phyloP scores from a whole-genome alignment of 345 rosid species.

The Lepidium didymum region DNA sequence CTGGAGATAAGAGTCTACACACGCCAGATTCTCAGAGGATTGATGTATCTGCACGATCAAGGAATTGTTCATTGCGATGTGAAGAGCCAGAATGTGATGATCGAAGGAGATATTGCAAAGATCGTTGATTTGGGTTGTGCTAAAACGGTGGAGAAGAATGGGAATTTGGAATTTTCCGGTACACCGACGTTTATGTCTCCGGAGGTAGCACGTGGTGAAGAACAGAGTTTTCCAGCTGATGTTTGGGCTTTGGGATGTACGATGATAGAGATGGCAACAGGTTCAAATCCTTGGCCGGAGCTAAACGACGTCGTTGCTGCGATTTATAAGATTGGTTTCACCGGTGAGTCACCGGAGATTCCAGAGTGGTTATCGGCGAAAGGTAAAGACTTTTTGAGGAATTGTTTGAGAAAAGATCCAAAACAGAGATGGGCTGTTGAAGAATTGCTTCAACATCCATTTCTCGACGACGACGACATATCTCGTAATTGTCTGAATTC shows the following conservation, averaged over 20 bases:
- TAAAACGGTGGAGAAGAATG: slow-evolving; percentile 24
- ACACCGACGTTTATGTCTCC: slow-evolving; percentile 96
- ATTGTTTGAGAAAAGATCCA: slow-evolving; percentile 54
- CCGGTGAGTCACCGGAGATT: slow-evolving; percentile 53
- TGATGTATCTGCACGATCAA: slow-evolving; percentile 49
- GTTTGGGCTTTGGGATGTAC: slow-evolving; percentile 87
- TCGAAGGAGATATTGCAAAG: slow-evolving; percentile 43
- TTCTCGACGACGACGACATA: slow-evolving; percentile 29
- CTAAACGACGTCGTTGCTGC: slow-evolving; percentile 53
- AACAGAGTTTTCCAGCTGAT: slow-evolving; percentile 75
- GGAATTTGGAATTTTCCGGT: slow-evolving; percentile 45
- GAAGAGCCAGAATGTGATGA: slow-evolving; percentile 67
- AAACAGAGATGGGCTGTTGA: slow-evolving; percentile 54
- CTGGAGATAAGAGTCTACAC: slow-evolving; percentile 35
- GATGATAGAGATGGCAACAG: slow-evolving; percentile 74
- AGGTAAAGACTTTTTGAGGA: slow-evolving; percentile 56
- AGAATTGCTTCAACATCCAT: slow-evolving; percentile 67
- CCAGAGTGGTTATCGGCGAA: slow-evolving; percentile 56
- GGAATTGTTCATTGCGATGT: slow-evolving; percentile 76
- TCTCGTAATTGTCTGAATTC: not conserved
- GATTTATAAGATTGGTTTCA: slow-evolving; percentile 70
- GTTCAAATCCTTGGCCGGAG: slow-evolving; percentile 67
- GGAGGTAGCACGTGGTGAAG: slow-evolving; percentile 84
- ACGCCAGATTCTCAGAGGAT: slow-evolving; percentile 42
- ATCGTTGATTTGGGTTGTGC: slow-evolving; percentile 86